Evolutionary conservation across 2,329 filamentous ascomycete species (phyloP).

Genomic region (Teratosphaeria destructans): DNA sequence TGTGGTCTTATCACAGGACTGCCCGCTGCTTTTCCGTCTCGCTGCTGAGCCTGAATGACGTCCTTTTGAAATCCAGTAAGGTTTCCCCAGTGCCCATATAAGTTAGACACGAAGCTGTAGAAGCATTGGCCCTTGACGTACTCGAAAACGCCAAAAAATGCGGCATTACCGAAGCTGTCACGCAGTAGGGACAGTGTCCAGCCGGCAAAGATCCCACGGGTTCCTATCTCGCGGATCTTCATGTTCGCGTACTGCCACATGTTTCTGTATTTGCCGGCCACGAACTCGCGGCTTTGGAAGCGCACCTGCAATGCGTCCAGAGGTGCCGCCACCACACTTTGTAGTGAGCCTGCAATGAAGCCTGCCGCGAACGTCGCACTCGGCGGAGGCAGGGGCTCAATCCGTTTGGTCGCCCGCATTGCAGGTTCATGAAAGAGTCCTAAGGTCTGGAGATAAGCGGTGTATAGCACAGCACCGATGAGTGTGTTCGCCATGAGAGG

Average conservation of each 20-base stretch:
- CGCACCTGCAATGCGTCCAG: slow-evolving; percentile 66
- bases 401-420: slow-evolving; percentile 48
- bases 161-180: slow-evolving; percentile 56
- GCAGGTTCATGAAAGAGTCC: slow-evolving; percentile 57
- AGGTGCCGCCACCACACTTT: slow-evolving; percentile 63
- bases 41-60: slow-evolving; percentile 18
- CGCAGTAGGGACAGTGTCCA: slow-evolving; percentile 60
- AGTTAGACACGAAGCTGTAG: slow-evolving; percentile 60
- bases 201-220: slow-evolving; percentile 63
- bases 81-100: slow-evolving; percentile 44
- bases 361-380: slow-evolving; percentile 59
- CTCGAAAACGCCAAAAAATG: slow-evolving; percentile 69
- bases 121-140: slow-evolving; percentile 64
- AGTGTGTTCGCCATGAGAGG: slow-evolving; percentile 64
- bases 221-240: slow-evolving; percentile 60
- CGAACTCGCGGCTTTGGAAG: slow-evolving; percentile 53
- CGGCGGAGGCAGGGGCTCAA: slow-evolving; percentile 59
- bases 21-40: slow-evolving; percentile 13
- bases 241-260: slow-evolving; percentile 61
- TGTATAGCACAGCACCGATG: slow-evolving; percentile 66
- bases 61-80: slow-evolving; percentile 25
- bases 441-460: slow-evolving; percentile 62
- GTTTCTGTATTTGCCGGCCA: slow-evolving; percentile 51
- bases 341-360: slow-evolving; percentile 56
- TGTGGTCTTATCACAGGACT: slow-evolving; percentile 56